Evolutionary conservation across 306 rosid genomes (phyloP), one percentile per base, ranked within the genome.

Genomic region (Inga laurina): DNA sequence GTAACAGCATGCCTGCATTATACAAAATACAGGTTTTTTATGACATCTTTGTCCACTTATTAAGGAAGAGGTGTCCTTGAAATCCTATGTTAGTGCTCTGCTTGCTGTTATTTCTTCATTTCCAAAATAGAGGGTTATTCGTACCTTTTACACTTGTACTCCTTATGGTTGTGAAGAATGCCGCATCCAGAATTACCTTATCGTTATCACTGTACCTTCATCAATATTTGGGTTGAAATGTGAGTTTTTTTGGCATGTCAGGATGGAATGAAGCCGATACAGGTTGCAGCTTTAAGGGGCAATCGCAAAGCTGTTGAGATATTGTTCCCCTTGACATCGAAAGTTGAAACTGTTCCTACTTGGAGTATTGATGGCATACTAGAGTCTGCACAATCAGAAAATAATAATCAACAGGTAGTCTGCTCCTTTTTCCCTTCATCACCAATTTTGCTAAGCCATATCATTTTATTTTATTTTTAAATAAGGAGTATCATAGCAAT

Each of bases 211-310:
- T 22, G 49, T 30, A 49, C 51, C 75, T 82, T 71, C 30, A 75
- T 84, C 49, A 70, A 85, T 74, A 74, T 81, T 43, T 67, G 21
- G 70, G 67, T 56, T 67, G 56, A 52, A 71, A 18, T 48, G 69
- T 62, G 72, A 30, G 54, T 64, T 79, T 73, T 88, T 81, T 74
- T 83, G 83, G 85, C 74, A 76, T 91, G 45, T 35, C 93, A 96
- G 98, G 98, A 94, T 85, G 99, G 94, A 43, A 59, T 87, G 37
- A 96, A 90, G 97, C 94, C 99, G 35, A 86, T 96, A 80, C 90
- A 87, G 78, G 90, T 91, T 84, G 94, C 97, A 70, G 99, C 97
- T 84, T 87, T 86, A 44, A 90, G 95, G 88, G 93, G 94, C 82
- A 86, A 84, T 82, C 92, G 83, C 44, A 86, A 67, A 75, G 92